A percentile compares a stretch with the other conserved stretches of the same genome.
Evolutionary conservation across 805 yeast species (phyloP).

Genomic region (Spathaspora passalidarum): DNA sequence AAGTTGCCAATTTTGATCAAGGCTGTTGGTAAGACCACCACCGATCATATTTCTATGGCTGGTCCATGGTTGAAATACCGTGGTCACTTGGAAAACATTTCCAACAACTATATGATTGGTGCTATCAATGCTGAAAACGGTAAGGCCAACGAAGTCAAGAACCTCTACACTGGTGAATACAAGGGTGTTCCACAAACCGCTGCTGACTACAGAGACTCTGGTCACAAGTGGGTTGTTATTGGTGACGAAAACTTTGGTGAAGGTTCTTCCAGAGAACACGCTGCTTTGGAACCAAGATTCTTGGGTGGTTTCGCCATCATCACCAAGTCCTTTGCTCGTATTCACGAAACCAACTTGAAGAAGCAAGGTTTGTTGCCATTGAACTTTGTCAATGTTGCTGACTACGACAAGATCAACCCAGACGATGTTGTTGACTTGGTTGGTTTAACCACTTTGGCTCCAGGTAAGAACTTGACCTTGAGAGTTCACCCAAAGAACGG

Average conservation of each 20-base stretch:
- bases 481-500: constrained; percentile 75
- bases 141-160: constrained; percentile 87
- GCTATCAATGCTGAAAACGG: constrained; percentile 96
- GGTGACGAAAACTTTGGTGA: constrained; percentile 99
- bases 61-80: constrained; percentile 99
- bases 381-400: constrained; percentile 85
- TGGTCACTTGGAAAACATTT: constrained; percentile 98
- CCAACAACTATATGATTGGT: constrained; percentile 99
- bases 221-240: constrained; percentile 92
- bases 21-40: constrained; percentile 96
- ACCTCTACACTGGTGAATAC: constrained; percentile 88
- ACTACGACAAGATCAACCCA: constrained; percentile 90
- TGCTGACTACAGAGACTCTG: constrained; percentile 88
- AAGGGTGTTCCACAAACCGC: constrained; percentile 97
- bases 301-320: constrained; percentile 97
- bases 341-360: constrained; percentile 99
- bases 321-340: constrained; percentile 97
- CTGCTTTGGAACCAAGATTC: constrained; percentile 99
- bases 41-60: constrained; percentile 99
- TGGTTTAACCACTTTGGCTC: constrained; percentile 82
- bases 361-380: constrained; percentile 98
- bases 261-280: constrained; percentile 99
- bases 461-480: constrained; percentile 86
- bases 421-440: constrained; percentile 84
- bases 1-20: constrained; percentile 92